phyloP scores from a whole-genome alignment of 306 rosid genomes.

The Leucaena leucocephala region DNA sequence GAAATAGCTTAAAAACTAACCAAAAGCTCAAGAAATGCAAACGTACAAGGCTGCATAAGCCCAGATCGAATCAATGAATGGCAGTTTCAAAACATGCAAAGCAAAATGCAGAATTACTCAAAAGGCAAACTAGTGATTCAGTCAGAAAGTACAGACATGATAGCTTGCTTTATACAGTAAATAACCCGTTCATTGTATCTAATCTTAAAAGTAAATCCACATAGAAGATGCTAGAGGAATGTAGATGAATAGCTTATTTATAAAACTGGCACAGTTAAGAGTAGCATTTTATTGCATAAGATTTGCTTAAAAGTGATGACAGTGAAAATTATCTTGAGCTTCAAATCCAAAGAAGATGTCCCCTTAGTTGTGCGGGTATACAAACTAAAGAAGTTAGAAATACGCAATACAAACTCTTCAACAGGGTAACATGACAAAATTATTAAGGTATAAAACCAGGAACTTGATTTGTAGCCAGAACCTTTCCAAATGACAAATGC shows the following conservation, averaged over 20 bases:
- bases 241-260: constrained; percentile 1
- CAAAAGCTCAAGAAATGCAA: constrained; percentile 14
- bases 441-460: constrained; percentile 1
- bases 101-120: constrained; percentile 18
- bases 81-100: neutral
- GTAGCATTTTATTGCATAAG: neutral
- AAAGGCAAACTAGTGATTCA: constrained; percentile 2
- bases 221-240: neutral
- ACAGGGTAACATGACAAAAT: neutral
- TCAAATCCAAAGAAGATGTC: neutral
- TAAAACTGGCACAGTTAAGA: neutral
- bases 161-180: constrained; percentile 9
- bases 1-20: constrained; percentile 19
- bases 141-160: neutral
- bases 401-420: neutral
- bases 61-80: constrained; percentile 3
- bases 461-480: constrained; percentile 4
- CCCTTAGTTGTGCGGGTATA: neutral
- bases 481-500: neutral
- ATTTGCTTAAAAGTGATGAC: neutral
- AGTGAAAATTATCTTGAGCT: neutral
- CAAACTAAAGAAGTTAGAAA: neutral
- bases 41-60: neutral
- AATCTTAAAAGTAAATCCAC: neutral
- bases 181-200: constrained; percentile 1